These are phyloP conservation scores for Diversispora epigaea DNA, from an alignment of 192 early-diverging fungal genomes.

Conservation along the genomic window DNA sequence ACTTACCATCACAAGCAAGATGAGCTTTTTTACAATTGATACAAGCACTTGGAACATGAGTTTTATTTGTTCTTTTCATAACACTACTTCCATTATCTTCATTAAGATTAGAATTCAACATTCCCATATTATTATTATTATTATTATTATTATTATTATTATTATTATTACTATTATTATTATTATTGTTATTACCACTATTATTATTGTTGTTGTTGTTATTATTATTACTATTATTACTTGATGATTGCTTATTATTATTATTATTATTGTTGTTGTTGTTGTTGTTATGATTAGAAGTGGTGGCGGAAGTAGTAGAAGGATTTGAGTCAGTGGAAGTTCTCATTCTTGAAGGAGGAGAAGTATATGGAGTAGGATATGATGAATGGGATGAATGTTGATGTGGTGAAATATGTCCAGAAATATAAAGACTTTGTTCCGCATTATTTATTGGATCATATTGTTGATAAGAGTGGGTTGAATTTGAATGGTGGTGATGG, in stretches of 20 bases:
- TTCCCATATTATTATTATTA: background rate
- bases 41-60: conserved; percentile 87
- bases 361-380: background rate
- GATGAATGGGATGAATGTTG: background rate
- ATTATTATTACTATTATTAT: too few species aligned
- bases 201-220: too few species aligned
- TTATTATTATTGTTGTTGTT: too few species aligned
- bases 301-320: background rate
- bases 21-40: conserved; percentile 86
- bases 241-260: too few species aligned
- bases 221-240: too few species aligned
- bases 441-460: background rate
- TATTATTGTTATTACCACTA: too few species aligned
- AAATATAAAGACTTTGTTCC: background rate
- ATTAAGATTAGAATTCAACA: background rate
- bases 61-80: conserved; percentile 53
- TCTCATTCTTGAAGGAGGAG: background rate
- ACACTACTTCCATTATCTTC: conserved; percentile 17
- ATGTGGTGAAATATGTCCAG: background rate
- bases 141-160: too few species aligned
- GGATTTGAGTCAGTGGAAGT: background rate
- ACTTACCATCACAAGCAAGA: conserved; percentile 82
- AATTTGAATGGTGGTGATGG: background rate
- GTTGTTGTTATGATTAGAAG: too few species aligned
- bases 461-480: background rate